A percentile compares a stretch with the other conserved stretches of the same genome.
Conservation (phyloP, 2,329 filamentous ascomycete species). For the Lojkania enalia region DNA sequence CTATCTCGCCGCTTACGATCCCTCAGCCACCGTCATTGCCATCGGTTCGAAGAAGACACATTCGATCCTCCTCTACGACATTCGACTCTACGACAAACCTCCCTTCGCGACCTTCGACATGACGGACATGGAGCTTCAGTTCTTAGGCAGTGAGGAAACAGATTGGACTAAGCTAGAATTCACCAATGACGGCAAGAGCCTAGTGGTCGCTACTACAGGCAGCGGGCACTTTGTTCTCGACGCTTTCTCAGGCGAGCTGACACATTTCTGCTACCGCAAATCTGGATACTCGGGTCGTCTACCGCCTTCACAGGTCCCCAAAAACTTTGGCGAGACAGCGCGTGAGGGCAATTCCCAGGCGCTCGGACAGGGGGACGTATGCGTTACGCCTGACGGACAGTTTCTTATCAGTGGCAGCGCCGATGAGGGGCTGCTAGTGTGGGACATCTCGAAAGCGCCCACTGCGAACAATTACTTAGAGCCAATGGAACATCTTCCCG, state of each 20-base stretch:
- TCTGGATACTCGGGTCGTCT: slow-evolving; percentile 50
- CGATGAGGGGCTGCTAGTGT: slow-evolving; percentile 74
- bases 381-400: slow-evolving; percentile 85
- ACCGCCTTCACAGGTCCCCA: slow-evolving; percentile 48
- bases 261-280: slow-evolving; percentile 67
- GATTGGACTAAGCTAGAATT: slow-evolving; percentile 94
- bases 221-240: slow-evolving; percentile 90
- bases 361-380: slow-evolving; percentile 72
- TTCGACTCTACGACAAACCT: slow-evolving; percentile 88
- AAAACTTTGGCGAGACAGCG: slow-evolving; percentile 59
- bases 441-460: slow-evolving; percentile 68
- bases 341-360: slow-evolving; percentile 29
- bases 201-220: slow-evolving; percentile 83
- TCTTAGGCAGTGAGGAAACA: slow-evolving; percentile 50
- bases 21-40: slow-evolving; percentile 88
- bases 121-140: slow-evolving; percentile 60
- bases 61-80: slow-evolving; percentile 84
- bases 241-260: slow-evolving; percentile 81
- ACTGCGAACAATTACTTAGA: slow-evolving; percentile 62
- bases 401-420: slow-evolving; percentile 82
- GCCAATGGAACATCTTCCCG: slow-evolving; percentile 66
- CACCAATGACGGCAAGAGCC: slow-evolving; percentile 88
- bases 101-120: slow-evolving; percentile 89
- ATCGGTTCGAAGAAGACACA: slow-evolving; percentile 81
- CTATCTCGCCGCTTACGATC: slow-evolving; percentile 86